A percentile compares a stretch with the other conserved stretches of the same genome.
Conservation (phyloP, 192 early-diverging fungal genomes). For the Gonapodya prolifera region DNA sequence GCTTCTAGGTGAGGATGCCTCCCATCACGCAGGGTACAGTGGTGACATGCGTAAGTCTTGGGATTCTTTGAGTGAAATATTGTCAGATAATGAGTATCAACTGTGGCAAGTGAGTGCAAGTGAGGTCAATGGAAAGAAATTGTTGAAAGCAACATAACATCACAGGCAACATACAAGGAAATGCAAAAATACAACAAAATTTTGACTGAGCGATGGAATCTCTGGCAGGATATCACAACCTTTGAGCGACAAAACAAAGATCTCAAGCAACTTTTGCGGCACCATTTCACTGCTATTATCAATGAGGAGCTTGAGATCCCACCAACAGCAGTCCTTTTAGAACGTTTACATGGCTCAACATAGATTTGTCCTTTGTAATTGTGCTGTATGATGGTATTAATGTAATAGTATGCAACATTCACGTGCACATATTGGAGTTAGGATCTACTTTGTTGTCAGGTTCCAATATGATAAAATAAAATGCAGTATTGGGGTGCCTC, state of each 20-base stretch:
- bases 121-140: slow-evolving; percentile 16
- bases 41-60: too few species aligned
- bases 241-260: slow-evolving; percentile 37
- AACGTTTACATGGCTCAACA: too few species aligned
- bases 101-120: background rate
- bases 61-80: slow-evolving; percentile 6
- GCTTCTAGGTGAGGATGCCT: slow-evolving; percentile 7
- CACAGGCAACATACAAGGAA: slow-evolving; percentile 25
- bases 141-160: slow-evolving; percentile 7
- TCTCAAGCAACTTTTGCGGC: slow-evolving; percentile 29
- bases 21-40: too few species aligned
- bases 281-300: slow-evolving; percentile 36
- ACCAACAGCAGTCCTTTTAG: too few species aligned
- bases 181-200: slow-evolving; percentile 38
- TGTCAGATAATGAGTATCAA: slow-evolving; percentile 3
- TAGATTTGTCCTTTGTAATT: too few species aligned
- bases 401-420: too few species aligned
- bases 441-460: too few species aligned
- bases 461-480: too few species aligned
- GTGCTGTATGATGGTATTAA: too few species aligned
- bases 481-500: too few species aligned
- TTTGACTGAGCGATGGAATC: slow-evolving; percentile 22
- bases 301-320: slow-evolving; percentile 42
- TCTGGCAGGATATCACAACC: slow-evolving; percentile 26
- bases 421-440: too few species aligned